Percentiles rank a stretch among this genome's conserved stretches.
Evolutionary conservation across 1,284 basidiomycete species (phyloP).

Genomic region (Puccinia coronata): DNA sequence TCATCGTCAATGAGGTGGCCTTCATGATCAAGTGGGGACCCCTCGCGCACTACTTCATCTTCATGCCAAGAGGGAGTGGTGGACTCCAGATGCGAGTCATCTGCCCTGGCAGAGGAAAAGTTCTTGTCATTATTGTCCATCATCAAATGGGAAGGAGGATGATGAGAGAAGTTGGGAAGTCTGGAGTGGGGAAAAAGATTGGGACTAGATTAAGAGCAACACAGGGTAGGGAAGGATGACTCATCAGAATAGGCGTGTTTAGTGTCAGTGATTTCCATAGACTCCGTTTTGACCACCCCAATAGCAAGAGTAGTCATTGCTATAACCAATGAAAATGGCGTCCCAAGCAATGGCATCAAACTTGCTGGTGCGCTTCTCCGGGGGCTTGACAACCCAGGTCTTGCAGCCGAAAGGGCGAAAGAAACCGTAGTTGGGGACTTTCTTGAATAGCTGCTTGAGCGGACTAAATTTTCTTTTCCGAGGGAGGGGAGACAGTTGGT

Average conservation of each 20-base stretch:
- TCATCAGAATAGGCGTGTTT: conserved; percentile 25
- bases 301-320: conserved; percentile 5
- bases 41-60: no score
- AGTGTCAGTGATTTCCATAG: not conserved
- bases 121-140: no score
- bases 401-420: conserved; percentile 21
- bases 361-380: not conserved
- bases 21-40: no score
- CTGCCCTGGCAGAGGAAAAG: no score
- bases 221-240: not conserved
- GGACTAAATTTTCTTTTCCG: no score
- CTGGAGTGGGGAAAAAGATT: not conserved
- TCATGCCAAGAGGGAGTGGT: no score
- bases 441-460: not conserved
- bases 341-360: conserved; percentile 16
- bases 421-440: not conserved
- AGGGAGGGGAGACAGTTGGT: conserved; percentile 9
- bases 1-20: no score
- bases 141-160: not conserved
- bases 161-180: not conserved
- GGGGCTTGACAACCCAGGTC: not conserved
- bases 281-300: not conserved
- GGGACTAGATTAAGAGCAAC: not conserved
- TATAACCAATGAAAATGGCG: not conserved
- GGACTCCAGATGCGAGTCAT: no score